phyloP scores from a whole-genome alignment of 1,139 yeast genomes.

The Debaryomyces subglobosus region DNA sequence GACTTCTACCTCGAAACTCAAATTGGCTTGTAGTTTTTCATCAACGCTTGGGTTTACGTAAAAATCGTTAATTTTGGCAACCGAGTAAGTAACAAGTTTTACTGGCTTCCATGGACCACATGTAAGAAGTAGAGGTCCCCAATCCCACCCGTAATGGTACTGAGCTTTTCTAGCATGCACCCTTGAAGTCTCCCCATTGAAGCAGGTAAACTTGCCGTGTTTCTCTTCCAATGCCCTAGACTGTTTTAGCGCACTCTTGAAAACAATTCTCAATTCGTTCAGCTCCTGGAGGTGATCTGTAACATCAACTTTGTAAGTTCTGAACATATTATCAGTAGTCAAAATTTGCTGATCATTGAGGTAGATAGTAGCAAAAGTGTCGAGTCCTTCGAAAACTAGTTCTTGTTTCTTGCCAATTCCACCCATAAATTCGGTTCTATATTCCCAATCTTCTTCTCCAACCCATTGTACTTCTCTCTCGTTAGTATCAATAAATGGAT shows the following conservation, averaged over 20 bases:
- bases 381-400: slow-evolving; percentile 46
- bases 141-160: slow-evolving; percentile 62
- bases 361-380: slow-evolving; percentile 44
- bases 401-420: slow-evolving; percentile 19
- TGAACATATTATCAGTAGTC: slow-evolving; percentile 43
- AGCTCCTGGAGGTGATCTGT: slow-evolving; percentile 11
- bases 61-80: slow-evolving; percentile 20
- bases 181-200: slow-evolving; percentile 46
- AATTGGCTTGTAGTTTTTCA: slow-evolving; percentile 10
- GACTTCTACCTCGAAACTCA: slow-evolving; percentile 2
- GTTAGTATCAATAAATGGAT: slow-evolving; percentile 46
- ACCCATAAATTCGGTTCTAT: slow-evolving; percentile 23
- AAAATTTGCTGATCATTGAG: slow-evolving; percentile 37
- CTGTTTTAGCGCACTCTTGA: slow-evolving; percentile 24
- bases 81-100: slow-evolving; percentile 28
- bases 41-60: slow-evolving; percentile 24
- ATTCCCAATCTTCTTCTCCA: slow-evolving; percentile 47
- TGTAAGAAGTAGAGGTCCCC: slow-evolving; percentile 54
- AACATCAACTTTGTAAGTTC: slow-evolving; percentile 21
- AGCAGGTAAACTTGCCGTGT: slow-evolving; percentile 25
- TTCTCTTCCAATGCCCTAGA: slow-evolving; percentile 25
- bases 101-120: slow-evolving; percentile 53
- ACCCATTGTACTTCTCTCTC: slow-evolving; percentile 51
- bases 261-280: slow-evolving; percentile 24
- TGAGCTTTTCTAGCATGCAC: slow-evolving; percentile 54